Conservation (phyloP, 139 green algal genomes). For the Chlamydomonas eustigma region DNA sequence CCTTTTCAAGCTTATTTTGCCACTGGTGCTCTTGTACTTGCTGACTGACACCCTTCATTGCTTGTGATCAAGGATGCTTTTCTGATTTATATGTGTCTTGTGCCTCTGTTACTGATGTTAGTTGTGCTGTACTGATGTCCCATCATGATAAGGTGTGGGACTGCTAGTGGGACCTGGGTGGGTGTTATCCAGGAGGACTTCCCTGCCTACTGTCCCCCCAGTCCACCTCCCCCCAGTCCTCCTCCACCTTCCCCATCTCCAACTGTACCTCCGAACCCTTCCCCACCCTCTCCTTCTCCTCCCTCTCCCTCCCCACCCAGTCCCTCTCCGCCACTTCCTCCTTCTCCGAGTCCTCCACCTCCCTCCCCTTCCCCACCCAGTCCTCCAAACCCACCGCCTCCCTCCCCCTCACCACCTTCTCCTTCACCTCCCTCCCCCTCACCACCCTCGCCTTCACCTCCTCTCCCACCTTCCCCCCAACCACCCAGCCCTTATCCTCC, state of each 20-base stretch:
- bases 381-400: no score
- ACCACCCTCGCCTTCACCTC: not conserved
- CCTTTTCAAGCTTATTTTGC: no score
- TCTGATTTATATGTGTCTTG: no score
- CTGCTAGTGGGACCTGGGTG: not conserved
- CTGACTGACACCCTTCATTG: no score
- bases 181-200: not conserved
- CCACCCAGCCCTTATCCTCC: not conserved
- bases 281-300: no score
- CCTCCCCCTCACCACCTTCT: not conserved
- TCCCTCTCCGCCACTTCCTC: not conserved
- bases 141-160: not conserved
- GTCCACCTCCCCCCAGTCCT: not conserved
- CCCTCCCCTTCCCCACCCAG: no score
- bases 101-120: not conserved
- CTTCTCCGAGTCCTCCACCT: not conserved
- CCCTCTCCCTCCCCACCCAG: not conserved
- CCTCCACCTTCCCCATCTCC: no score
- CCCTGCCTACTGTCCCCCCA: not conserved
- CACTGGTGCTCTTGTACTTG: no score
- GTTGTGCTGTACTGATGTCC: no score
- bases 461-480: not conserved
- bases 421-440: not conserved
- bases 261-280: no score
- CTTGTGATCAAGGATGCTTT: no score